Evolutionary conservation across 371 early-diverging fungal genomes (phyloP).

Genomic region (Mucor ambiguus): DNA sequence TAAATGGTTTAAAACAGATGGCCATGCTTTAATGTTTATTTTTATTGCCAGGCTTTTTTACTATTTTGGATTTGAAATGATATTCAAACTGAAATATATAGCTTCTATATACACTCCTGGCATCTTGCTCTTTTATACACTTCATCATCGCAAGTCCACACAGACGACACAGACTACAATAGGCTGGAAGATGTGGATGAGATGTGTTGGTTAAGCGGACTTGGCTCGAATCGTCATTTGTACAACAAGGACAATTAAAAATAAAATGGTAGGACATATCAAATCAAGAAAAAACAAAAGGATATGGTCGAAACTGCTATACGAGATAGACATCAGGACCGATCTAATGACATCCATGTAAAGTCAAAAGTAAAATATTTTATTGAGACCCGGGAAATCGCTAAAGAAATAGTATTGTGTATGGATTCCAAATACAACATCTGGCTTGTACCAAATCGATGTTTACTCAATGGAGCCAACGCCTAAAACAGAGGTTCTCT

Average conservation of each 20-base stretch:
- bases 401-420: not conserved
- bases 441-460: not conserved
- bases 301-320: not conserved
- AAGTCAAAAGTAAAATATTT: not conserved
- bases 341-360: not conserved
- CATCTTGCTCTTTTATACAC: not conserved
- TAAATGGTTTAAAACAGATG: not conserved
- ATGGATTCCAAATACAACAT: not conserved
- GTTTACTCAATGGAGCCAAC: not conserved
- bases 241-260: not conserved
- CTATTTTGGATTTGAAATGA: not conserved
- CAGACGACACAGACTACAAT: not conserved
- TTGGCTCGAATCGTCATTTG: slow-evolving; percentile 1
- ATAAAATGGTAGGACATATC: not conserved
- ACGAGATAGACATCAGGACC: not conserved
- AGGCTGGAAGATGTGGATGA: not conserved
- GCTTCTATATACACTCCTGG: not conserved
- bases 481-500: not conserved
- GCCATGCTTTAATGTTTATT: slow-evolving; percentile 4
- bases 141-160: not conserved
- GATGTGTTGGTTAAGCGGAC: slow-evolving; percentile 1
- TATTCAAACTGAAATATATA: not conserved
- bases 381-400: not conserved
- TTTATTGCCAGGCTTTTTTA: not conserved
- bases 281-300: not conserved